Conservation (phyloP, 176 grass and related monocot species). For the Cenchrus americanus region DNA sequence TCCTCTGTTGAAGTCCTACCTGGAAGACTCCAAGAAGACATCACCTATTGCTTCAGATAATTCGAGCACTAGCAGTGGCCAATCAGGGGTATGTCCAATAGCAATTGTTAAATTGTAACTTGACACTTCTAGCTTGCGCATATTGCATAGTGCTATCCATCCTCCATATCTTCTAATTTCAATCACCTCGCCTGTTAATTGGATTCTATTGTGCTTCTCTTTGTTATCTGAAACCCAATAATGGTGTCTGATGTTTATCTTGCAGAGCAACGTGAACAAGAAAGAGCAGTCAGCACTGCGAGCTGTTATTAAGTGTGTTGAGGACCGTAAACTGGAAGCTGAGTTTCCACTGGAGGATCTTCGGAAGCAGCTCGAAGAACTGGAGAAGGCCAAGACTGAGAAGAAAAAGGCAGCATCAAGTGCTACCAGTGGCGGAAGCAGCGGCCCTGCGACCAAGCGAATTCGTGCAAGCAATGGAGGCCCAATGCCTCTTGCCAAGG, state of each 20-base stretch:
- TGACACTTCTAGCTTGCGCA: not conserved
- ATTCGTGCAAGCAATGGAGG: conserved; percentile 72
- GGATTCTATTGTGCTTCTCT: not conserved
- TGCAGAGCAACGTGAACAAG: conserved; percentile 73
- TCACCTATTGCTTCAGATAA: conserved; percentile 48
- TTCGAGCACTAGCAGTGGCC: conserved; percentile 59
- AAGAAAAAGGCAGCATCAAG: conserved; percentile 83
- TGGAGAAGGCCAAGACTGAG: conserved; percentile 83
- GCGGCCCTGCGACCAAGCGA: conserved; percentile 75
- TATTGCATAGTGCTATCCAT: conserved; percentile 6
- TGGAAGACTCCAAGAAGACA: conserved; percentile 71
- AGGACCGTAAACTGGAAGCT: conserved; percentile 85
- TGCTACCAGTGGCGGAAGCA: conserved; percentile 47
- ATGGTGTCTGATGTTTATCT: conserved; percentile 34
- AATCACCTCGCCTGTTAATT: not conserved
- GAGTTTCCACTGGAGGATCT: conserved; percentile 74
- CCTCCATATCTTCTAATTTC: not conserved
- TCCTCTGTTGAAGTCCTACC: conserved; percentile 85
- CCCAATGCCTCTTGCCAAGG: conserved; percentile 93
- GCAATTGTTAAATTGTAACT: not conserved
- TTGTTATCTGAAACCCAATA: conserved; percentile 2
- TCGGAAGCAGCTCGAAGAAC: conserved; percentile 78
- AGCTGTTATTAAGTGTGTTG: conserved; percentile 92
- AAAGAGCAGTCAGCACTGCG: conserved; percentile 77
- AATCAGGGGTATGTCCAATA: conserved; percentile 56